Evolutionary conservation across 1,284 basidiomycete genomes (phyloP).

Genomic region (Leccinum subspadiceum): DNA sequence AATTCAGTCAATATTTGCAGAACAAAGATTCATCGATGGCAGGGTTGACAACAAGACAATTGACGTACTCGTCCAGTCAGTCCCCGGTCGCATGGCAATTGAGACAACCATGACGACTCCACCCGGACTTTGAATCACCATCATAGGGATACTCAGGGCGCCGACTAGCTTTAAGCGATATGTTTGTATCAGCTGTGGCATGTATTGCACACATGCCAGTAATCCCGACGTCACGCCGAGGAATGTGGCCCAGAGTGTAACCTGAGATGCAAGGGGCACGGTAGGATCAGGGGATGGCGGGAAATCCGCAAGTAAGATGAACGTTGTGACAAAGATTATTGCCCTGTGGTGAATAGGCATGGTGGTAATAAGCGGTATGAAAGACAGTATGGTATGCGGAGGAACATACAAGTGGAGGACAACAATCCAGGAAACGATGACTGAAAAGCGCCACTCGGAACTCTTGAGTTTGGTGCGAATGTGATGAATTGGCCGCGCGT

Average conservation of each 20-base stretch:
- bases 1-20: neutral
- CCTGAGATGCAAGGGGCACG: conserved; percentile 36
- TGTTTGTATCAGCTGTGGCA: conserved; percentile 85
- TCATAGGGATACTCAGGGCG: conserved; percentile 90
- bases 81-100: conserved; percentile 65
- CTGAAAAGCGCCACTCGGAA: conserved; percentile 73
- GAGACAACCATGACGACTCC: conserved; percentile 86
- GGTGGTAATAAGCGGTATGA: conserved; percentile 3
- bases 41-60: neutral
- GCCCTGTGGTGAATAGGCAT: conserved; percentile 37
- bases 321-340: conserved; percentile 52
- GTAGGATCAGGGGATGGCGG: conserved; percentile 39
- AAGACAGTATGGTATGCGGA: conserved; percentile 10
- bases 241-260: conserved; percentile 78
- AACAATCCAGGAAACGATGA: conserved; percentile 73
- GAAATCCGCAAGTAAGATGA: conserved; percentile 51
- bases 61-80: conserved; percentile 80
- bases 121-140: conserved; percentile 93
- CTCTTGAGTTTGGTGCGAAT: conserved; percentile 52
- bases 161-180: conserved; percentile 81
- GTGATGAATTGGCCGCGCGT: conserved; percentile 41
- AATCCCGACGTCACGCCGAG: conserved; percentile 81
- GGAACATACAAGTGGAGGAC: conserved; percentile 70
- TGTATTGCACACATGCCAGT: conserved; percentile 82
- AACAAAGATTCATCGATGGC: neutral